A percentile compares a stretch with the other conserved stretches of the same genome.
Conservation (phyloP, 164 flowering plant species). For the Malania oleifera region DNA sequence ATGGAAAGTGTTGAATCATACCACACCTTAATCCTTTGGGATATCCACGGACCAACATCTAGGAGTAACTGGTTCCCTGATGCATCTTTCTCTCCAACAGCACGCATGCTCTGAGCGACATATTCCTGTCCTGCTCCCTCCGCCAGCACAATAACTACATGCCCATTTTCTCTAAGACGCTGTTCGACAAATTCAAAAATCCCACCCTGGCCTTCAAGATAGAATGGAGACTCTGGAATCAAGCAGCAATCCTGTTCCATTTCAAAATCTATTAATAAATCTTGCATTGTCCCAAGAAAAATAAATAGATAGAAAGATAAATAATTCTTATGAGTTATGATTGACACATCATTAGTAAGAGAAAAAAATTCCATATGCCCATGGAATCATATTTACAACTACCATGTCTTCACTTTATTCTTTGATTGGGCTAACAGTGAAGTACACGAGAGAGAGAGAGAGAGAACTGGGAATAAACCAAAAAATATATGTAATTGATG, state of each 20-base stretch:
- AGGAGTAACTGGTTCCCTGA: conserved; percentile 74
- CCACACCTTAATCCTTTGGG: conserved; percentile 65
- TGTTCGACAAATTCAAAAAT: conserved; percentile 50
- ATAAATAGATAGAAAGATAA: too few species aligned
- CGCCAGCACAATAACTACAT: conserved; percentile 55
- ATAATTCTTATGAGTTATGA: too few species aligned
- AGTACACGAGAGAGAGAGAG: neutral
- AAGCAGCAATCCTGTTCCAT: conserved; percentile 62
- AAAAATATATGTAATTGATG: neutral
- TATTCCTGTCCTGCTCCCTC: conserved; percentile 72
- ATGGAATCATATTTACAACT: neutral
- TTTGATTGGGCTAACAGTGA: neutral
- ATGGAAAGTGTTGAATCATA: neutral
- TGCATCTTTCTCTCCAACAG: conserved; percentile 54
- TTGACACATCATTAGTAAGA: neutral
- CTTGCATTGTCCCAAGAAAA: too few species aligned
- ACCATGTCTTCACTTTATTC: neutral
- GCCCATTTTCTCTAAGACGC: conserved; percentile 54
- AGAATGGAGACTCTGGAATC: conserved; percentile 66
- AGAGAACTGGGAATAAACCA: neutral
- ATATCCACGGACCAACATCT: conserved; percentile 78
- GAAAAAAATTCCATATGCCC: neutral
- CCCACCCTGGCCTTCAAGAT: conserved; percentile 54
- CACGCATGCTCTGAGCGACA: conserved; percentile 33
- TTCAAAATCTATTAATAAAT: neutral